Conservation (phyloP, 345 rosid genomes). For the Gossypium thurberi region DNA sequence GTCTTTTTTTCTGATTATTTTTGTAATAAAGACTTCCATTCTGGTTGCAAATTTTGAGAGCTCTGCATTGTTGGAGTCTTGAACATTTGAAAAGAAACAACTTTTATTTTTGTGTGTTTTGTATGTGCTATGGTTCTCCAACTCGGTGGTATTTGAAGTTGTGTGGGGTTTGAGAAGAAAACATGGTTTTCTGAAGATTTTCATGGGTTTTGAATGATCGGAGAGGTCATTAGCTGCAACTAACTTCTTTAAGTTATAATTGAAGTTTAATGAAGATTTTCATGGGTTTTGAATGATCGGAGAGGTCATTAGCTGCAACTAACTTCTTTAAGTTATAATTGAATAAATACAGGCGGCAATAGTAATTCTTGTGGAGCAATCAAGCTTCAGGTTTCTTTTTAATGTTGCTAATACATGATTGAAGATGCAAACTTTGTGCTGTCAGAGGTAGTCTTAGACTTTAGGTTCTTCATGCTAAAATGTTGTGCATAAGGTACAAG, state of each 20-base stretch:
- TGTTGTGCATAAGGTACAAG: background rate
- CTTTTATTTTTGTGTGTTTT: background rate
- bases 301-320: background rate
- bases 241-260: too few relatives aligned
- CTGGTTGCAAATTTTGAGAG: background rate
- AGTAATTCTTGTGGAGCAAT: background rate
- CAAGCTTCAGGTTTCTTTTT: background rate
- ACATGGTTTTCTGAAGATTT: slow-evolving; percentile 1
- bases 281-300: background rate
- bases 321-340: background rate
- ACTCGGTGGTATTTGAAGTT: background rate
- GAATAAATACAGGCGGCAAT: background rate
- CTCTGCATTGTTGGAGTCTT: background rate
- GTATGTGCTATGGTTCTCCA: background rate
- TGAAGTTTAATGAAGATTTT: background rate
- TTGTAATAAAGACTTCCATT: background rate
- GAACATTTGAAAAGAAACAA: background rate
- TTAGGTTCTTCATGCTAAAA: background rate
- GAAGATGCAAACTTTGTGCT: background rate
- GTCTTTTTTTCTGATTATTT: background rate
- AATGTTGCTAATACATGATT: background rate
- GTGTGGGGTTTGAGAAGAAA: background rate
- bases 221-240: background rate
- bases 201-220: background rate
- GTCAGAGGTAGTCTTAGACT: background rate